A percentile compares a stretch with the other conserved stretches of the same genome.
phyloP scores from a whole-genome alignment of 768 basidiomycete genomes.

The Tubosaeta brunneosetosa region DNA sequence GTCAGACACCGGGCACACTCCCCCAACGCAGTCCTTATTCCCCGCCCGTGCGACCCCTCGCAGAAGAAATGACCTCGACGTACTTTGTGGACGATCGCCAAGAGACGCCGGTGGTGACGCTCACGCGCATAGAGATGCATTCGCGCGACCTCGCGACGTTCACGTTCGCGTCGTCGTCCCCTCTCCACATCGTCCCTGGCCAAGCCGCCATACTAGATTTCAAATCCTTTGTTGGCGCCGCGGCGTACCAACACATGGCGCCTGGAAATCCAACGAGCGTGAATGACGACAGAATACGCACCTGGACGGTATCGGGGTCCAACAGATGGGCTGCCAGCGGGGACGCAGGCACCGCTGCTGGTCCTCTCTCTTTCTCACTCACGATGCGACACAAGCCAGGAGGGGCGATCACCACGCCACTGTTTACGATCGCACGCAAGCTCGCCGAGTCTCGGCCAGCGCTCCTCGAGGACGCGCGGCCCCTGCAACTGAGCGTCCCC shows the following conservation, averaged over 20 bases:
- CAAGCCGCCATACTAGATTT: constrained; percentile 57
- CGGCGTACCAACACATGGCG: constrained; percentile 53
- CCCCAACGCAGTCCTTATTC: constrained; percentile 48
- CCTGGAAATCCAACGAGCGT: constrained; percentile 43
- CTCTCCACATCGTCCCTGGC: constrained; percentile 38
- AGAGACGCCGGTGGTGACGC: constrained; percentile 18
- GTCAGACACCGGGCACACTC: constrained; percentile 36
- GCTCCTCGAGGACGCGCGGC: constrained; percentile 36
- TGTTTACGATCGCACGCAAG: constrained; percentile 47
- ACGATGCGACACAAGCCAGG: constrained; percentile 57
- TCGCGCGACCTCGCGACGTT: constrained; percentile 51
- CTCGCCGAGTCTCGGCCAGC: constrained; percentile 38
- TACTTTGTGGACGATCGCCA: constrained; percentile 26
- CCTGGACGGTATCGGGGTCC: constrained; percentile 53
- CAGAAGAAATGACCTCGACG: constrained; percentile 39
- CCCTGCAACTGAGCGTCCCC: constrained; percentile 37
- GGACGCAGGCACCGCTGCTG: neutral
- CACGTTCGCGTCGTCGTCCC: constrained; percentile 38
- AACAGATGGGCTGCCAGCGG: constrained; percentile 13
- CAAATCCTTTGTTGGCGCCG: constrained; percentile 43
- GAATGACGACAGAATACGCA: constrained; percentile 62
- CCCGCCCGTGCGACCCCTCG: constrained; percentile 52
- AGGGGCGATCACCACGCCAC: constrained; percentile 49
- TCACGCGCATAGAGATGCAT: constrained; percentile 42
- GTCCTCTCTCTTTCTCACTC: constrained; percentile 32